phyloP scores from a whole-genome alignment of 2,329 filamentous ascomycete species.

The Paracoccidioides lutzii region DNA sequence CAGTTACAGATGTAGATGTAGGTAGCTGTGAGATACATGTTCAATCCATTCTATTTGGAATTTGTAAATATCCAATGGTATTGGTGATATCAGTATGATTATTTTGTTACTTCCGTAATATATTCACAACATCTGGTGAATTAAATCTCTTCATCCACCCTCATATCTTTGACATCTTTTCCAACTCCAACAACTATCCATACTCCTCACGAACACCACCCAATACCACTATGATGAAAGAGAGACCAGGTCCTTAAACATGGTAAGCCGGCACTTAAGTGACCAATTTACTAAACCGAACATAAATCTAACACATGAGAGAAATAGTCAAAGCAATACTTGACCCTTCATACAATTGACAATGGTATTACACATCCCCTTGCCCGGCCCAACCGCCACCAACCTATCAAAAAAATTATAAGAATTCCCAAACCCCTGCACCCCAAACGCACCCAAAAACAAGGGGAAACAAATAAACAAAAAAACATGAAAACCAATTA shows the following conservation, averaged over 20 bases:
- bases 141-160: background rate
- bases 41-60: background rate
- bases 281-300: background rate
- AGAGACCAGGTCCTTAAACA: slow-evolving; percentile 3
- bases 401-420: slow-evolving; percentile 1
- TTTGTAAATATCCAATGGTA: background rate
- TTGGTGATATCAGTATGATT: background rate
- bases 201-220: background rate
- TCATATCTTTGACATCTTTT: background rate
- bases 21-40: background rate
- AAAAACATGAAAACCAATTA: slow-evolving; percentile 13
- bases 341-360: slow-evolving; percentile 82
- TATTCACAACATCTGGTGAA: background rate
- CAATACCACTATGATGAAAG: background rate
- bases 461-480: too few relatives aligned
- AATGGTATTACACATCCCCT: slow-evolving; percentile 46
- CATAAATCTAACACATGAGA: slow-evolving; percentile 10
- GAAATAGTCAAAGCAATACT: slow-evolving; percentile 87
- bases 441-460: too few relatives aligned
- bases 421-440: too few relatives aligned
- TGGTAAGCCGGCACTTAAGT: slow-evolving; percentile 14
- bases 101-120: background rate
- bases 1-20: background rate
- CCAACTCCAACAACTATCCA: background rate
- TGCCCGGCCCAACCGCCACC: background rate